A percentile compares a stretch with the other conserved stretches of the same genome.
Conservation (phyloP, 73 alveolate genomes). For the Symbiodinium natans region DNA sequence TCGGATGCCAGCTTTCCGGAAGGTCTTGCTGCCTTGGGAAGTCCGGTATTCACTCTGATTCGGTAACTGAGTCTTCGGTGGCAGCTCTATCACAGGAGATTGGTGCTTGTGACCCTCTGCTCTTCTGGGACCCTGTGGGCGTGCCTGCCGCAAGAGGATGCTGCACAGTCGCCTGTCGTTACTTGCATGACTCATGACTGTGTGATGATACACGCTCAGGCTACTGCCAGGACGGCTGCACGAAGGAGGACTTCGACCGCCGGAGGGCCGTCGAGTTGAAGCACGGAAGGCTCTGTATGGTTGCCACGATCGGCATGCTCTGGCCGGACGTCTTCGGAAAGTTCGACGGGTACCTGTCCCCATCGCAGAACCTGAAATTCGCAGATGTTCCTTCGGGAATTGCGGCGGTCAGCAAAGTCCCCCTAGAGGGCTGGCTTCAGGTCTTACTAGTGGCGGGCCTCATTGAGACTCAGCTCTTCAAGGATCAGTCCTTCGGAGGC, state of each 20-base stretch:
- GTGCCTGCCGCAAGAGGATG: not conserved
- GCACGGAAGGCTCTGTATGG: conserved; percentile 50
- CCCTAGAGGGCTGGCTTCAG: conserved; percentile 91
- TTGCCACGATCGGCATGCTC: conserved; percentile 49
- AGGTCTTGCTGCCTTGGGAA: not conserved
- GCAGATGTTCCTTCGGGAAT: conserved; percentile 66
- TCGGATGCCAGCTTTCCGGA: too few species aligned
- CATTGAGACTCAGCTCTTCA: conserved; percentile 90
- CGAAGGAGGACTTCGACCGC: conserved; percentile 85
- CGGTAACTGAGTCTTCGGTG: not conserved
- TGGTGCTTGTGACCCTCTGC: conserved; percentile 87
- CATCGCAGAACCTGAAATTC: conserved; percentile 68
- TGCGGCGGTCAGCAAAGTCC: conserved; percentile 74
- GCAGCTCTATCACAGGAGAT: not conserved
- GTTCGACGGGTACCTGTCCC: conserved; percentile 89
- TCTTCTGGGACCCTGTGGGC: conserved; percentile 90
- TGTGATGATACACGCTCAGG: not conserved
- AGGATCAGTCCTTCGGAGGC: conserved; percentile 84
- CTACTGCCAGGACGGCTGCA: conserved; percentile 14
- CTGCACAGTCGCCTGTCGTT: not conserved
- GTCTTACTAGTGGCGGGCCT: conserved; percentile 62
- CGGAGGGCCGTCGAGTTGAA: conserved; percentile 86
- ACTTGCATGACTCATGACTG: not conserved
- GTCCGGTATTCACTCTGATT: too few species aligned
- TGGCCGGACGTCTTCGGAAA: conserved; percentile 50